These are phyloP conservation scores for Suhomyces ambrosiae DNA, from an alignment of 1,139 yeast genomes.

Conservation along the genomic window DNA sequence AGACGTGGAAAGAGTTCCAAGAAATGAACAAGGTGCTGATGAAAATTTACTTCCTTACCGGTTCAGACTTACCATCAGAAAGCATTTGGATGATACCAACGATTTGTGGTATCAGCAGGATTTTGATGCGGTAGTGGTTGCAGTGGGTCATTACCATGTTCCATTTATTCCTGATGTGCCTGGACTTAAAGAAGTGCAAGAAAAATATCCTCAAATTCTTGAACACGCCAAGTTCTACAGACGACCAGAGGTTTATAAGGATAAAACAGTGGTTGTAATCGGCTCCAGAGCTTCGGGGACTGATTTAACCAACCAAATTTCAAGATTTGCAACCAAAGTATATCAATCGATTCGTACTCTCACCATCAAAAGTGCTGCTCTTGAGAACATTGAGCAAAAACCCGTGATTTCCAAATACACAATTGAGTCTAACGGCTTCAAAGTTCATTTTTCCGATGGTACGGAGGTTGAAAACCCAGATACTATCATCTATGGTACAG, in stretches of 20 bases:
- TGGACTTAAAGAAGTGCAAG: slow-evolving; percentile 39
- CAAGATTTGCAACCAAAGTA: slow-evolving; percentile 26
- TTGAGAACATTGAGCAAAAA: slow-evolving; percentile 23
- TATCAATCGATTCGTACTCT: slow-evolving; percentile 32
- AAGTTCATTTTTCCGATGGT: slow-evolving; percentile 34
- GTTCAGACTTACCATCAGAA: slow-evolving; percentile 37
- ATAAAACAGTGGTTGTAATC: slow-evolving; percentile 37
- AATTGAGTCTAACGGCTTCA: slow-evolving; percentile 21
- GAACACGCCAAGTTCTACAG: slow-evolving; percentile 48
- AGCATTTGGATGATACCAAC: slow-evolving; percentile 18
- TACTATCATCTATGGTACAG: slow-evolving; percentile 45
- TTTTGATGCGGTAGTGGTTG: slow-evolving; percentile 54
- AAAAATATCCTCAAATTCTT: slow-evolving; percentile 28
- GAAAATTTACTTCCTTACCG: slow-evolving; percentile 20
- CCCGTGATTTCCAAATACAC: slow-evolving; percentile 27
- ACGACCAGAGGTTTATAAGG: slow-evolving; percentile 26
- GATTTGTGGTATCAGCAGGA: slow-evolving; percentile 40
- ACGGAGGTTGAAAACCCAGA: slow-evolving; percentile 33
- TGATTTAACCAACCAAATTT: slow-evolving; percentile 36
- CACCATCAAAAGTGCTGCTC: slow-evolving; percentile 16
- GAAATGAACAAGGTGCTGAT: slow-evolving; percentile 12
- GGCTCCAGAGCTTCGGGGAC: slow-evolving; percentile 51
- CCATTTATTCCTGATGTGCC: slow-evolving; percentile 51
- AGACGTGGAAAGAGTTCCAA: slow-evolving; percentile 30
- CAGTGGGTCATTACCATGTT: slow-evolving; percentile 57